Evolutionary conservation across 2,329 filamentous ascomycete genomes (phyloP).

Genomic region (Pseudonectria foliicola): DNA sequence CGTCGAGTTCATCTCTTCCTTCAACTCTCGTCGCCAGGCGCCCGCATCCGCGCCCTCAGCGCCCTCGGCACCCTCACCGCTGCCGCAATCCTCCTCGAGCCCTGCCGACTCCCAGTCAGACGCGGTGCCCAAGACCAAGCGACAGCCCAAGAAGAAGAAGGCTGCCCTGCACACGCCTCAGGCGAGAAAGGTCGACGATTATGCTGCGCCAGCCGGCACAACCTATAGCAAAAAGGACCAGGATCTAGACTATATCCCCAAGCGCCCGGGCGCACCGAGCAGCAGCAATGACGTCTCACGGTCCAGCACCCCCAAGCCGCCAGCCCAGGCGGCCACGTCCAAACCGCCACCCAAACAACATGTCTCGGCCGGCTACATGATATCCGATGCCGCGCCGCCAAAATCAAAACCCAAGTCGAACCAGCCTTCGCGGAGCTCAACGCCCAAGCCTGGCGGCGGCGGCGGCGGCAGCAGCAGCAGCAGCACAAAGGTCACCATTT

Average conservation of each 20-base stretch:
- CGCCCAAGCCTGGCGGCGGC: constrained; percentile 43
- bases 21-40: constrained; percentile 60
- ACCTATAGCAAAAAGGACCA: constrained; percentile 68
- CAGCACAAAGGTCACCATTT: constrained; percentile 62
- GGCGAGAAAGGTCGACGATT: constrained; percentile 52
- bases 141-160: constrained; percentile 50
- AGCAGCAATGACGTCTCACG: constrained; percentile 30
- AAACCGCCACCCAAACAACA: constrained; percentile 46
- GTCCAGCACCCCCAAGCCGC: constrained; percentile 28
- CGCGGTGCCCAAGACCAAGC: constrained; percentile 42
- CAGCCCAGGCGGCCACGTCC: constrained; percentile 25
- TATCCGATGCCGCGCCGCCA: constrained; percentile 65
- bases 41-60: constrained; percentile 23
- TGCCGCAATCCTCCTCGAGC: constrained; percentile 5
- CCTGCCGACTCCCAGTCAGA: constrained; percentile 24
- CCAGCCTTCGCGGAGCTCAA: constrained; percentile 44
- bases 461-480: constrained; percentile 35
- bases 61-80: constrained; percentile 17
- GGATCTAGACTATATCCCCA: constrained; percentile 66
- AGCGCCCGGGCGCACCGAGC: constrained; percentile 34
- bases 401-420: constrained; percentile 51
- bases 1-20: constrained; percentile 71
- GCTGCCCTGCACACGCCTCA: constrained; percentile 55
- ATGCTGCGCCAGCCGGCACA: constrained; percentile 57
- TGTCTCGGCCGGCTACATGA: constrained; percentile 65